phyloP scores from a whole-genome alignment of 2,329 filamentous ascomycete species.

The Trichophaea hybrida region DNA sequence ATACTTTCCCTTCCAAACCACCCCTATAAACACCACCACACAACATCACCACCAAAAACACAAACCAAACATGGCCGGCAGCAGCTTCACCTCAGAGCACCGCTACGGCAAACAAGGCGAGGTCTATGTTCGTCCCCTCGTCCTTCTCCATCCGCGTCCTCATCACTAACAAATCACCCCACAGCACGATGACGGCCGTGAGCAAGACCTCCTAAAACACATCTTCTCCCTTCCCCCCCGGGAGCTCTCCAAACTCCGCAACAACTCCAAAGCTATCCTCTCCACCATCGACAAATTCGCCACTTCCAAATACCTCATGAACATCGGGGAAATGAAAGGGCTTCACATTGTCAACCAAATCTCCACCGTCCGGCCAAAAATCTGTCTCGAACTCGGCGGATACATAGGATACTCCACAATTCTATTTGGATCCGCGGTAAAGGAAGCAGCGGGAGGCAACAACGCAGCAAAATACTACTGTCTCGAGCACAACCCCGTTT shows the following conservation, averaged over 20 bases:
- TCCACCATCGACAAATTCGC: conserved; percentile 57
- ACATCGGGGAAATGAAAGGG: conserved; percentile 62
- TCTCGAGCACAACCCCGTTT: conserved; percentile 59
- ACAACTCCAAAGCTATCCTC: conserved; percentile 49
- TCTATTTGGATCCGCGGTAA: conserved; percentile 54
- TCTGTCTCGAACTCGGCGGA: conserved; percentile 65
- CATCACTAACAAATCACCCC: not conserved
- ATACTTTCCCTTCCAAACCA: too few species aligned
- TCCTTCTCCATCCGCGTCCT: not conserved
- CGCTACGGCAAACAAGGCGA: conserved; percentile 4
- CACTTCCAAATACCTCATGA: conserved; percentile 61
- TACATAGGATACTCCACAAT: conserved; percentile 74
- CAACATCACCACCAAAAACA: not conserved
- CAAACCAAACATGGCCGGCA: not conserved
- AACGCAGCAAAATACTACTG: conserved; percentile 46
- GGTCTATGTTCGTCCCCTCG: not conserved
- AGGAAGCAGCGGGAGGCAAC: conserved; percentile 42
- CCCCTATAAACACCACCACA: not conserved
- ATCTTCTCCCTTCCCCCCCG: conserved; percentile 43
- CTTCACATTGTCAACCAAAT: conserved; percentile 57
- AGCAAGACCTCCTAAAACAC: conserved; percentile 57
- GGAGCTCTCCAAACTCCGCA: conserved; percentile 46
- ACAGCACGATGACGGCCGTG: conserved; percentile 54
- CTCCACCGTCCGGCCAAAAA: conserved; percentile 46
- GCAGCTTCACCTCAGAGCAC: not conserved